Evolutionary conservation across 106 monocot species (phyloP), one percentile per base, ranked within the genome.

Genomic region (Ottelia alismoides): DNA sequence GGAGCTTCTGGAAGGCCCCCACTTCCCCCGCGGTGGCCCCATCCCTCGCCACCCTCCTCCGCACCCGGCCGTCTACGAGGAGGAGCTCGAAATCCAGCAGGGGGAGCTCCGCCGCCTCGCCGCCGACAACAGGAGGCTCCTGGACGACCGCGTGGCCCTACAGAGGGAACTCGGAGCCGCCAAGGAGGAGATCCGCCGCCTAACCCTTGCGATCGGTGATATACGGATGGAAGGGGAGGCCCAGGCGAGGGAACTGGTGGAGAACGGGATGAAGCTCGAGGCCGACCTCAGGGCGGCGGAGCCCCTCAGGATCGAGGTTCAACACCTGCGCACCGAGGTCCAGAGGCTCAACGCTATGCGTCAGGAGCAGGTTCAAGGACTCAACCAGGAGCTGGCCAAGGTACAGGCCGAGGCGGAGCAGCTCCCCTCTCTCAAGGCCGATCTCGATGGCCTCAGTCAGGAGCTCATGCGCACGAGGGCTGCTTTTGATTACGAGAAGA

Each of bases 401-500:
- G 70, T 68, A 9, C 62, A 78, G 61, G 51, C 73, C 64, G 85
- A 78, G 20, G 74, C 75, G 19, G 53, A 85, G 28, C 81, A 78
- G 40, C 49, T 78, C 28, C 66, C 78, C 25, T 32, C 24, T 43
- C 31, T 85, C 48, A 76, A 62, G 57, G 31, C 45, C n/a, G 85
- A 92, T 56, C 72, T 92, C 51, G 85, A 92, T 45, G 67, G 51
- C 14, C 60, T 92, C 1, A 60, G 78, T 9, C 75, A 85, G 62
- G 91, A 92, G 45, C 78, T 92, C 23, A 49, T 70, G 51, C 75
- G 73, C 52, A 56, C 61, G 45, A 92, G 91, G 59, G 49, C 67
- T 57, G 78, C 81, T 45, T 64, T 78, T 64, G 91, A 81, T 45
- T 85, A 78, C 49, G 91, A 92, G 78, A 85, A 85, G 57, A 92